Conservation (phyloP, 805 yeast species). For the Barnettozyma sp. region DNA sequence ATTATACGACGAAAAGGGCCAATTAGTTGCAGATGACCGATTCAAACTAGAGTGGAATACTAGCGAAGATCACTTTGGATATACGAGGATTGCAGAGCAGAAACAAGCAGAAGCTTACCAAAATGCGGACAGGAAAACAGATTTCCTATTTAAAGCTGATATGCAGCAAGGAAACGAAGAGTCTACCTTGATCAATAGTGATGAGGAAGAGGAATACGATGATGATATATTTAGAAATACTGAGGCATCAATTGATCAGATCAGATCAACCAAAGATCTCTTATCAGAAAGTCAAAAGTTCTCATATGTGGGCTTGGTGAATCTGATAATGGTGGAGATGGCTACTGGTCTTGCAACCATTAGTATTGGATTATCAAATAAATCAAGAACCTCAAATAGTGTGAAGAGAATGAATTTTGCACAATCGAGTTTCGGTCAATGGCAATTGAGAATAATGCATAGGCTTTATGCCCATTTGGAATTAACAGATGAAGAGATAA, state of each 20-base stretch:
- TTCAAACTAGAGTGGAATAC: constrained; percentile 10
- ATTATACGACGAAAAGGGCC: constrained; percentile 76
- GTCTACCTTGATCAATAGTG: constrained; percentile 31
- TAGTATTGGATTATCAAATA: constrained; percentile 42
- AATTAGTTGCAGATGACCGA: constrained; percentile 35
- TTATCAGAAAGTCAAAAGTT: constrained; percentile 78
- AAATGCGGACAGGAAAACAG: constrained; percentile 47
- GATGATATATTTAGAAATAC: constrained; percentile 21
- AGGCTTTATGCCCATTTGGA: constrained; percentile 76
- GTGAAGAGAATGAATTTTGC: constrained; percentile 56
- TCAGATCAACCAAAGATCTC: constrained; percentile 74
- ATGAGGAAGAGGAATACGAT: constrained; percentile 32
- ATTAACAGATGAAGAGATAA: constrained; percentile 65
- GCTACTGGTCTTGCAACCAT: constrained; percentile 67
- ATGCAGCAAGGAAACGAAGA: constrained; percentile 17
- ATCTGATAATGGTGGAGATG: constrained; percentile 69
- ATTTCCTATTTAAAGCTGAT: constrained; percentile 39
- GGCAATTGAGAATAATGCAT: constrained; percentile 71
- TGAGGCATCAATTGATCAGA: constrained; percentile 52
- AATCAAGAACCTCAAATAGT: constrained; percentile 36
- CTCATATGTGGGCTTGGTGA: constrained; percentile 84
- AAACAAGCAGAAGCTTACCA: constrained; percentile 74
- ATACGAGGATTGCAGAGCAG: constrained; percentile 83
- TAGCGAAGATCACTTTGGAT: constrained; percentile 40
- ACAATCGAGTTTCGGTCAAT: constrained; percentile 73